Base-by-base conservation (phyloP, 2,329 filamentous ascomycete genomes). In the Ceratocystis papillata region DNA sequence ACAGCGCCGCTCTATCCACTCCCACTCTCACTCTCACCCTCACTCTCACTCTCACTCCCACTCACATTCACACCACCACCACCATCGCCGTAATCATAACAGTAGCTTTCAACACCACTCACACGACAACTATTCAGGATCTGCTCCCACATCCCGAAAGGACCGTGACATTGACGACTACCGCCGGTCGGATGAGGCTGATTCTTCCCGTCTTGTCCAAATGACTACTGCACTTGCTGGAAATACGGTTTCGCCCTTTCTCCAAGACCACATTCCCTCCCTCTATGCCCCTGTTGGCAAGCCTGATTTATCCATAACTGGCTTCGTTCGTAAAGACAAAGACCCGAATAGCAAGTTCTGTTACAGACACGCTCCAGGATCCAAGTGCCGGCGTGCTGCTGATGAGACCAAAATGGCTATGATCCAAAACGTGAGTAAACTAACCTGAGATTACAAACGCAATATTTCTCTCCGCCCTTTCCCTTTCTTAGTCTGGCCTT, bases 381-480 rank as follows among this genome's bases (percentile, higher is more conserved):
- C 93, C 65, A 96, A 96, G 77, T 99, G 94, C 77, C 83, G 92
- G 68, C 85, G 91, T 68, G 90, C 95, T 69, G 92, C 91, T 67
- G 92, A 97, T 77, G 94, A 97, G 77, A 87, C 88, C 60, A 94
- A 94, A 69, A 99, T 99, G 94, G 90, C 93, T 71, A 87, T 92
- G 74, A 83, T 99, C 69, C 94, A 99, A 74, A 87, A 86, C 72
- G 89, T 92, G 81, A 69, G 85, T 79, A 50, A 17, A 12, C 37
- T 5, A 41, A 45, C 20, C 22, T n/a, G n/a, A 28, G 8, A 41
- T 33, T n/a, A n/a, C 10, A 50, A 59, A 45, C 22, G 2, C 53
- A 65, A 3, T 8, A 25, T 8, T 20, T 10, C 6, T 2, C 12
- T 33, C 15, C 8, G 7, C 33, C 28, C 2, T 33, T 1, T 59